phyloP scores from a whole-genome alignment of 176 grass and related monocot genomes.

The Carex cristatella region DNA sequence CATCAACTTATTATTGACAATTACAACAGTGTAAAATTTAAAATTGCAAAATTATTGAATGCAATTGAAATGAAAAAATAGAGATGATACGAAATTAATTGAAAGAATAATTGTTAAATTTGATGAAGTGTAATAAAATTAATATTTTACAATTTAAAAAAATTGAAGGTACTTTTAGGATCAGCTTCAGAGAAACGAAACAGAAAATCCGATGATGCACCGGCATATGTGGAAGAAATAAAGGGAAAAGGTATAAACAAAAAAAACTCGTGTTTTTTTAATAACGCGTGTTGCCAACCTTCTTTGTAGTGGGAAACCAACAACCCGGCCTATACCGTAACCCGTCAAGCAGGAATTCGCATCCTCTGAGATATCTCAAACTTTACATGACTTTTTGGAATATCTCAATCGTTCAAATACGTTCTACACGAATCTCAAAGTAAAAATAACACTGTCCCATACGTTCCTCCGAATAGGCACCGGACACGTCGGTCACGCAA shows the following conservation, averaged over 20 bases:
- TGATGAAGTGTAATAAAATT: no score
- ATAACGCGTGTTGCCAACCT: background rate
- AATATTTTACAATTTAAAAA: no score
- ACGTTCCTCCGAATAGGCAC: no score
- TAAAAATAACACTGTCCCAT: no score
- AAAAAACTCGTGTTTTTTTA: background rate
- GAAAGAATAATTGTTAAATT: no score
- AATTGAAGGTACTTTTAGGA: background rate
- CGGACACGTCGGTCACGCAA: no score
- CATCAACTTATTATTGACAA: background rate
- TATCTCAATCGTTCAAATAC: no score
- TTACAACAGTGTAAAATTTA: background rate
- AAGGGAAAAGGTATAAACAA: background rate
- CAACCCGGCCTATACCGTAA: background rate
- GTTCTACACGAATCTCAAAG: no score
- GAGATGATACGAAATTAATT: no score
- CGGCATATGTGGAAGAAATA: no score
- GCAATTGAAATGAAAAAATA: background rate
- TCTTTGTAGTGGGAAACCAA: background rate
- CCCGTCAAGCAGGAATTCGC: background rate
- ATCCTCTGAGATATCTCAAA: no score
- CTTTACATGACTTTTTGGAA: no score
- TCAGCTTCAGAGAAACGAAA: background rate
- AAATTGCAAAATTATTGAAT: background rate
- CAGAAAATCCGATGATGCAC: background rate